Conservation (phyloP, 1,284 basidiomycete genomes). For the Gastroboletus turbinatus region DNA sequence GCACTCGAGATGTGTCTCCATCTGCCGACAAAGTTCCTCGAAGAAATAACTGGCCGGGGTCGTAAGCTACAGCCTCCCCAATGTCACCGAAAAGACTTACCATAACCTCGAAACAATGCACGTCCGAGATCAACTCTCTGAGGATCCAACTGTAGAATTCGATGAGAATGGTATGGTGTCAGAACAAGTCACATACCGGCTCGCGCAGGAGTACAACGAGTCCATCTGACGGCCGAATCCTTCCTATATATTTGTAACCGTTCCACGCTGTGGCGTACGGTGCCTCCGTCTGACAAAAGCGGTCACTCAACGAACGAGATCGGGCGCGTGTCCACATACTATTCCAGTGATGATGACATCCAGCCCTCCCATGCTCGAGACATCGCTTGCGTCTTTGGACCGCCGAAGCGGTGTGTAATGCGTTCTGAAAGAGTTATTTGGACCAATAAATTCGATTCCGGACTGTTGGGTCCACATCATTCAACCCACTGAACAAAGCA, state of each 20-base stretch:
- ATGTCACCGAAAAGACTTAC: conserved; percentile 28
- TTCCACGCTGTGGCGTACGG: conserved; percentile 50
- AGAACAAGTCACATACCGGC: conserved; percentile 37
- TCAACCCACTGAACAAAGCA: conserved; percentile 4
- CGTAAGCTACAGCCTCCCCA: conserved; percentile 7
- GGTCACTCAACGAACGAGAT: conserved; percentile 10
- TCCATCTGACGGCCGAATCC: conserved; percentile 35
- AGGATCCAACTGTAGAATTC: conserved; percentile 24
- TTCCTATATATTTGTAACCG: conserved; percentile 35
- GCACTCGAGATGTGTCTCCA: conserved; percentile 37
- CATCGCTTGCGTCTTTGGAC: conserved; percentile 13
- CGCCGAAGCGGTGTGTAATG: conserved; percentile 33
- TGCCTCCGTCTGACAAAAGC: conserved; percentile 42
- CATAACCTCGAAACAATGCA: conserved; percentile 48
- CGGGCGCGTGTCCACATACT: conserved; percentile 34
- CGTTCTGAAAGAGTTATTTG: conserved; percentile 35
- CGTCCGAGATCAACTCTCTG: conserved; percentile 35
- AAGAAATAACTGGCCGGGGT: conserved; percentile 41
- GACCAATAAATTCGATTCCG: conserved; percentile 42
- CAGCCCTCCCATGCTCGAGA: conserved; percentile 12
- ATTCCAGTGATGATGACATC: conserved; percentile 54
- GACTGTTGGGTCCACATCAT: conserved; percentile 29
- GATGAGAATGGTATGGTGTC: background rate
- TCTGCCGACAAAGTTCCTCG: conserved; percentile 51
- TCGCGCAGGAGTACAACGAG: conserved; percentile 39